phyloP scores from a whole-genome alignment of 2,329 filamentous ascomycete species.

The Pseudocercospora crystallina region DNA sequence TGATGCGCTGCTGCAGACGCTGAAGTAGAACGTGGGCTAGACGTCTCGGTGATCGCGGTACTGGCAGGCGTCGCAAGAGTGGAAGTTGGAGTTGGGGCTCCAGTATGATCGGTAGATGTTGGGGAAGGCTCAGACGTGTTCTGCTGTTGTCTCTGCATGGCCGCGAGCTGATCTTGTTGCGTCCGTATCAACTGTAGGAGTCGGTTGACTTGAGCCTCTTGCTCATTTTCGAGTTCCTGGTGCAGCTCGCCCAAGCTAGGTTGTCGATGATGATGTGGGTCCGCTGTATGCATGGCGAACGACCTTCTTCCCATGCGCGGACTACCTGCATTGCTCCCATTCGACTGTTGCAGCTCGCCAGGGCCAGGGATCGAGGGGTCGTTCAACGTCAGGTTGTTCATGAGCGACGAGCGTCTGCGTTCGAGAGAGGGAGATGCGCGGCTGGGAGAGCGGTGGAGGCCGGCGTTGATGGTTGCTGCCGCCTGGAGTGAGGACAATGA shows the following conservation, averaged over 20 bases:
- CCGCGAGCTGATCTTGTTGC: conserved; percentile 68
- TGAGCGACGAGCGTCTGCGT: conserved; percentile 65
- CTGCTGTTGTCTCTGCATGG: conserved; percentile 51
- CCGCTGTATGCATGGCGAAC: conserved; percentile 49
- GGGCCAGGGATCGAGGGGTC: conserved; percentile 67
- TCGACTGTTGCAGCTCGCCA: conserved; percentile 63
- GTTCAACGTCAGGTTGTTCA: conserved; percentile 73
- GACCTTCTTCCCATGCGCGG: conserved; percentile 25
- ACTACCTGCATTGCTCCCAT: conserved; percentile 29
- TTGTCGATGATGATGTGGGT: conserved; percentile 61
- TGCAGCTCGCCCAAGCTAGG: conserved; percentile 75
- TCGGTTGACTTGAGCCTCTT: conserved; percentile 77
- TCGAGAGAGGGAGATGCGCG: conserved; percentile 47
- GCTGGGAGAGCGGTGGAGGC: conserved; percentile 50
- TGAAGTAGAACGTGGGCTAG: conserved; percentile 22
- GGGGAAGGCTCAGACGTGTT: conserved; percentile 35
- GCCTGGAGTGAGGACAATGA: conserved; percentile 70
- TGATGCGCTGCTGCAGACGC: conserved; percentile 18
- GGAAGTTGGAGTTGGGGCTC: conserved; percentile 37
- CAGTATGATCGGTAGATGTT: conserved; percentile 20
- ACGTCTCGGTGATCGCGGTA: conserved; percentile 46
- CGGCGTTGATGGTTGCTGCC: conserved; percentile 74
- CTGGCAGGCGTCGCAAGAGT: conserved; percentile 36
- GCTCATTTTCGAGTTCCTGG: conserved; percentile 75
- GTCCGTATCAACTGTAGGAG: conserved; percentile 71